Percentiles rank a stretch among this genome's conserved stretches.
Evolutionary conservation across 169 alveolate genomes (phyloP).

Genomic region (Cryptosporidium viatorum): DNA sequence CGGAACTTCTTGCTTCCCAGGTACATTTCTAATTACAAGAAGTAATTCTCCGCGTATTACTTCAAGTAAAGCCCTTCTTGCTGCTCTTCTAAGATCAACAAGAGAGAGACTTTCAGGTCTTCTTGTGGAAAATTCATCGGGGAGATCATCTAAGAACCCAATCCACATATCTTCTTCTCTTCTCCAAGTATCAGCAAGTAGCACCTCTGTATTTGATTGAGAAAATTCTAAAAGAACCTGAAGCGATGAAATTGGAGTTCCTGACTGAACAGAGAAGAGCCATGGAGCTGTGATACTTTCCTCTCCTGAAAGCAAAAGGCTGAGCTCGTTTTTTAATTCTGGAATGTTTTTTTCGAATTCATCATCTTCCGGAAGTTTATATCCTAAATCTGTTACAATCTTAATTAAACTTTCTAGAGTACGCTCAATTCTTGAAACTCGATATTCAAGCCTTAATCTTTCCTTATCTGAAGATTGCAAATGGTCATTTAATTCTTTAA

Average conservation of each 20-base stretch:
- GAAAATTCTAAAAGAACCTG: slow-evolving; percentile 89
- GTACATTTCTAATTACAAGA: slow-evolving; percentile 86
- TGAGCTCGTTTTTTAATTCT: slow-evolving; percentile 62
- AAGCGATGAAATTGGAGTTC: slow-evolving; percentile 90
- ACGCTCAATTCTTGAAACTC: slow-evolving; percentile 66
- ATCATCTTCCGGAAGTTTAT: slow-evolving; percentile 60
- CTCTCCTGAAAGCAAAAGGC: slow-evolving; percentile 65
- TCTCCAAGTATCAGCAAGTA: slow-evolving; percentile 88
- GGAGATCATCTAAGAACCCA: slow-evolving; percentile 85
- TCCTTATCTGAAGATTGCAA: slow-evolving; percentile 89
- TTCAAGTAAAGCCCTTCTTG: slow-evolving; percentile 84
- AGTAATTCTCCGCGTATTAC: slow-evolving; percentile 83
- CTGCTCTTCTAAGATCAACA: slow-evolving; percentile 74
- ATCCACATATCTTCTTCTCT: slow-evolving; percentile 84
- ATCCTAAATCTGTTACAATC: slow-evolving; percentile 72
- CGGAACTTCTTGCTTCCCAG: slow-evolving; percentile 88
- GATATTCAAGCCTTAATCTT: slow-evolving; percentile 63
- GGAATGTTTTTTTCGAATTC: slow-evolving; percentile 67
- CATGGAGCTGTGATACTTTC: slow-evolving; percentile 86
- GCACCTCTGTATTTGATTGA: slow-evolving; percentile 86
- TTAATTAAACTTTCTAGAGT: slow-evolving; percentile 53
- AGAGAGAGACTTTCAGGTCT: slow-evolving; percentile 78
- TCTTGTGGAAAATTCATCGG: slow-evolving; percentile 87
- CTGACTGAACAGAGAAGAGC: slow-evolving; percentile 91
- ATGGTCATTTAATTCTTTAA: slow-evolving; percentile 88